phyloP scores from a whole-genome alignment of 352 stramenopile species.

The Phytophthora citrophthora region DNA sequence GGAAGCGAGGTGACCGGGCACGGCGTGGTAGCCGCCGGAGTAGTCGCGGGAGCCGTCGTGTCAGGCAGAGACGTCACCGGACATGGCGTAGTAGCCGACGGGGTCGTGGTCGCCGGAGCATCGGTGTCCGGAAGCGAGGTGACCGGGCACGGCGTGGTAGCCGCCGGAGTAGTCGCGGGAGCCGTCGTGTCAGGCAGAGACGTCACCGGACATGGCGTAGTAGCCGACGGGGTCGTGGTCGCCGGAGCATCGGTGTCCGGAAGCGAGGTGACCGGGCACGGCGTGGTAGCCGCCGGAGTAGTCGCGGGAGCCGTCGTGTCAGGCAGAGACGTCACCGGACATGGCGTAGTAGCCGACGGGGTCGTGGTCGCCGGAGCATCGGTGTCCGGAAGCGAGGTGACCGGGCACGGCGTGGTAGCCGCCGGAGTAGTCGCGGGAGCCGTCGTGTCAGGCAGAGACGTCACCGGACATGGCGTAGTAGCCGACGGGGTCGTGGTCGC shows the following conservation, averaged over 20 bases:
- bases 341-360: not conserved
- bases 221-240: not conserved
- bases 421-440: not conserved
- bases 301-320: slow-evolving; percentile 2
- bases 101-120: slow-evolving; percentile 1
- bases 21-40: too few species aligned
- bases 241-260: slow-evolving; percentile 2
- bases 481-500: not conserved
- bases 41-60: not conserved
- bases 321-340: slow-evolving; percentile 10
- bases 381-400: not conserved
- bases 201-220: slow-evolving; percentile 7
- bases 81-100: not conserved
- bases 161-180: not conserved
- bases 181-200: slow-evolving; percentile 11
- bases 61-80: slow-evolving; percentile 13
- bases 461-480: slow-evolving; percentile 10
- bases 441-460: slow-evolving; percentile 12
- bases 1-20: slow-evolving; percentile 17
- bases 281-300: slow-evolving; percentile 1
- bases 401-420: too few species aligned
- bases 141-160: slow-evolving; percentile 8
- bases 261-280: slow-evolving; percentile 11
- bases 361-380: slow-evolving; percentile 1
- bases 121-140: slow-evolving; percentile 9